Evolutionary conservation across 2,329 filamentous ascomycete species (phyloP).

Genomic region (Botrytis squamosa): DNA sequence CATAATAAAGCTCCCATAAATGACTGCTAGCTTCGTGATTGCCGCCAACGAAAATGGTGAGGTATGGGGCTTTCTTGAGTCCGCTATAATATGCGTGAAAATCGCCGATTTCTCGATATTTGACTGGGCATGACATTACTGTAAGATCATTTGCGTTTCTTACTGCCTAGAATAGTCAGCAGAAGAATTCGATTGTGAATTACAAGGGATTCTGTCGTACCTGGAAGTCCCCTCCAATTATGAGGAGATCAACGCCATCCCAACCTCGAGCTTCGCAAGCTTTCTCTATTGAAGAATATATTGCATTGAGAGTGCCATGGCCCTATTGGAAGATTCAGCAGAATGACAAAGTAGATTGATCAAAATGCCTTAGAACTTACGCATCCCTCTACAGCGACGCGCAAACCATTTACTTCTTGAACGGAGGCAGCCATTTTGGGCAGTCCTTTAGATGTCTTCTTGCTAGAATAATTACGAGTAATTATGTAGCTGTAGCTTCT

Average conservation of each 20-base stretch:
- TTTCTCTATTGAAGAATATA: constrained; percentile 75
- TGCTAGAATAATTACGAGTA: background rate
- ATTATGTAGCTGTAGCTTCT: background rate
- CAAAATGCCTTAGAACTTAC: constrained; percentile 51
- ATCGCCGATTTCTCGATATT: constrained; percentile 85
- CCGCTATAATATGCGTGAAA: constrained; percentile 95
- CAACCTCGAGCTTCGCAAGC: constrained; percentile 71
- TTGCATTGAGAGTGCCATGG: constrained; percentile 87
- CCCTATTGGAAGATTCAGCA: constrained; percentile 53
- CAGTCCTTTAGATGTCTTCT: background rate
- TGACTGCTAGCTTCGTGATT: constrained; percentile 95
- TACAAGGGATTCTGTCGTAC: constrained; percentile 43
- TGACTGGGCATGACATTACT: constrained; percentile 84
- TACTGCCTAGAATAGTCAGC: constrained; percentile 57
- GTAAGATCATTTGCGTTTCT: constrained; percentile 86
- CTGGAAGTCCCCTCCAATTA: constrained; percentile 96
- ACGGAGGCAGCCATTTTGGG: constrained; percentile 32
- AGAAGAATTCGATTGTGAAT: background rate
- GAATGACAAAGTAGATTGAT: background rate
- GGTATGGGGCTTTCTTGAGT: constrained; percentile 70
- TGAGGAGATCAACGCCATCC: constrained; percentile 81
- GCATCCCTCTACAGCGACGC: constrained; percentile 84
- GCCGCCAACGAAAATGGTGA: constrained; percentile 89
- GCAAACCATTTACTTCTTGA: constrained; percentile 50
- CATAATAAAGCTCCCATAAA: constrained; percentile 90